These are phyloP conservation scores for Ulota crispa DNA, from an alignment of 225 moss, liverwort and hornwort genomes.

Conservation along the genomic window DNA sequence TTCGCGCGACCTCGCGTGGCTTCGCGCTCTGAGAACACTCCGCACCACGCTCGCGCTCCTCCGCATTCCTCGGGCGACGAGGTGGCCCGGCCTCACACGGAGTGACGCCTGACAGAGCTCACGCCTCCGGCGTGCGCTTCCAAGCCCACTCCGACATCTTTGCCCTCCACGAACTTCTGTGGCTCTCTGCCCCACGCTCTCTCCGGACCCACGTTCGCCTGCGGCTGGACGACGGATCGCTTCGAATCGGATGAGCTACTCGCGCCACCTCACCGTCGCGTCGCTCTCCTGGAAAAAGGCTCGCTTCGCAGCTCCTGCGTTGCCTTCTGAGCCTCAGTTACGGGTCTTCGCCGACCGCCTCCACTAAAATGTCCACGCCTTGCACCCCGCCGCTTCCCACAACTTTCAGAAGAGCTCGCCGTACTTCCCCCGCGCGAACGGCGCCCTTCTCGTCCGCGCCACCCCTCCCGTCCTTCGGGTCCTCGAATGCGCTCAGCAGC, in stretches of 20 bases:
- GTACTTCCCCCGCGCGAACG: slow-evolving; percentile 62
- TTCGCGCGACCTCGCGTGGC: background rate
- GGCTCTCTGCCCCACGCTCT: background rate
- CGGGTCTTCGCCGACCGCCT: slow-evolving; percentile 57
- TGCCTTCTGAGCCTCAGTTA: slow-evolving; percentile 7
- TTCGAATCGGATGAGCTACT: background rate
- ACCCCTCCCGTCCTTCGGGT: slow-evolving; percentile 47
- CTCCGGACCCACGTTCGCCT: background rate
- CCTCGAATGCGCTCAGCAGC: slow-evolving; percentile 70
- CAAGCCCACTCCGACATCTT: background rate
- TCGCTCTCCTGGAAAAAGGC: too few relatives aligned
- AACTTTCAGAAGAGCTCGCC: slow-evolving; percentile 79
- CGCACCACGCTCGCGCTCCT: background rate
- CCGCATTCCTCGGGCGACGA: background rate
- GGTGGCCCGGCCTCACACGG: background rate
- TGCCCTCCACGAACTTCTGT: too few relatives aligned
- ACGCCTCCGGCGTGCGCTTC: background rate
- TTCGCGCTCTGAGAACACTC: background rate
- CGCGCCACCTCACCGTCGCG: background rate
- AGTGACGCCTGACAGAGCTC: background rate
- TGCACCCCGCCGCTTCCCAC: slow-evolving; percentile 42
- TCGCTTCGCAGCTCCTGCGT: too few relatives aligned
- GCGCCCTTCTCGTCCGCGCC: slow-evolving; percentile 66
- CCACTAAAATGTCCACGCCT: slow-evolving; percentile 42
- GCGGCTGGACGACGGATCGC: background rate